Conservation (phyloP, 257 asterid species). For the Rehmannia glutinosa region DNA sequence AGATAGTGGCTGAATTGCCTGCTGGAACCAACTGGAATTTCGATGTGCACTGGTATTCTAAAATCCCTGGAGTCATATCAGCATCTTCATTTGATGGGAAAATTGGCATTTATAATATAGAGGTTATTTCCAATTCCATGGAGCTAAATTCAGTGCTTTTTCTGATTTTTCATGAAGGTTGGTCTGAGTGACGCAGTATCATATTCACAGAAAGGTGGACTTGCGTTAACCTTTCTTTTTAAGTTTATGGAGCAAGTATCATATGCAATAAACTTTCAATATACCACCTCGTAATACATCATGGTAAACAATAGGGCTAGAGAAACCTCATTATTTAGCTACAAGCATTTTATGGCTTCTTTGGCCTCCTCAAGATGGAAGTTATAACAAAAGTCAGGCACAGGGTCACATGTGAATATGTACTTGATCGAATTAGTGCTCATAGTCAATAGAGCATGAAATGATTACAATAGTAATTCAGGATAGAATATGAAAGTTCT, state of each 20-base stretch:
- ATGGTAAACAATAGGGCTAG: neutral
- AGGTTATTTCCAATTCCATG: slow-evolving; percentile 43
- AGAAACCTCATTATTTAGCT: neutral
- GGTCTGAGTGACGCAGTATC: neutral
- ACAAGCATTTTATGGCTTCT: neutral
- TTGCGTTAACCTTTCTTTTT: neutral
- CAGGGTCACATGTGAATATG: neutral
- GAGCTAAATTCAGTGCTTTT: slow-evolving; percentile 2
- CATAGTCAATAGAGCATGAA: neutral
- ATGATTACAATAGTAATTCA: neutral
- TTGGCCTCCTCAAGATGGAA: slow-evolving; percentile 8
- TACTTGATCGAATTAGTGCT: neutral
- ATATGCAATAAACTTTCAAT: neutral
- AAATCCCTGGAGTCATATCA: slow-evolving; percentile 88
- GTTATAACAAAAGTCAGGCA: neutral
- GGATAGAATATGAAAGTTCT: neutral
- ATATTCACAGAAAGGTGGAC: neutral
- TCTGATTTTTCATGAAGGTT: neutral
- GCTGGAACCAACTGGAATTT: slow-evolving; percentile 97
- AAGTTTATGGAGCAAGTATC: neutral
- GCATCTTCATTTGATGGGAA: slow-evolving; percentile 98
- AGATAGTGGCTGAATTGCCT: slow-evolving; percentile 93
- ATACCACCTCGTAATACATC: neutral
- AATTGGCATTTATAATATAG: slow-evolving; percentile 86
- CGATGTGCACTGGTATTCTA: slow-evolving; percentile 91